These are phyloP conservation scores for Scedosporium apiospermum DNA, from an alignment of 2,329 filamentous ascomycete species.

Conservation along the genomic window DNA sequence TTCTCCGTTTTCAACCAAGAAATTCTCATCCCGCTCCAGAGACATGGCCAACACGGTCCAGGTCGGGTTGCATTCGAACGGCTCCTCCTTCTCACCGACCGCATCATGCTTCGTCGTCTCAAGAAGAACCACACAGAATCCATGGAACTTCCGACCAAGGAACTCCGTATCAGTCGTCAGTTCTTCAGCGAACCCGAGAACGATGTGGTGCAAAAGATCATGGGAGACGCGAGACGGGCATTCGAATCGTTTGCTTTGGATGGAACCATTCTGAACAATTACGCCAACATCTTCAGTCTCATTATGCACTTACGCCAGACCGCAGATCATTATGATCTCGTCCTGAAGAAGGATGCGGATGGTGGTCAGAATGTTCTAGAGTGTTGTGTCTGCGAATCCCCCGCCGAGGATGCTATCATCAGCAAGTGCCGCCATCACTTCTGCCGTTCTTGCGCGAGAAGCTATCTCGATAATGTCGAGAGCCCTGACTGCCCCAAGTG, in stretches of 20 bases:
- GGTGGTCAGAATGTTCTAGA: constrained; percentile 85
- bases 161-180: constrained; percentile 83
- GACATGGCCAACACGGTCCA: constrained; percentile 47
- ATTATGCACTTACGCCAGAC: constrained; percentile 99
- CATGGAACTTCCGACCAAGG: constrained; percentile 94
- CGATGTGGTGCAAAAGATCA: constrained; percentile 91
- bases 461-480: constrained; percentile 65
- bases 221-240: constrained; percentile 78
- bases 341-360: constrained; percentile 77
- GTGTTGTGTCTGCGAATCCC: constrained; percentile 93
- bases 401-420: constrained; percentile 86
- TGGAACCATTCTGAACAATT: constrained; percentile 92
- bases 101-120: constrained; percentile 90
- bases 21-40: constrained; percentile 73
- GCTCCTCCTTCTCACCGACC: constrained; percentile 77
- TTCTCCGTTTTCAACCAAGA: constrained; percentile 80
- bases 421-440: constrained; percentile 84
- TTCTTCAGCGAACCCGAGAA: constrained; percentile 96
- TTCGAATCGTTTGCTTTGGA: constrained; percentile 95
- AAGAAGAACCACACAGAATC: constrained; percentile 90
- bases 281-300: constrained; percentile 96
- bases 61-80: constrained; percentile 69
- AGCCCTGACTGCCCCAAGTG: constrained; percentile 78
- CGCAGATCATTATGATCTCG: constrained; percentile 88
- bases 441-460: constrained; percentile 30